phyloP scores from a whole-genome alignment of 1,284 basidiomycete species.

The Ustilago shanxiensis region DNA sequence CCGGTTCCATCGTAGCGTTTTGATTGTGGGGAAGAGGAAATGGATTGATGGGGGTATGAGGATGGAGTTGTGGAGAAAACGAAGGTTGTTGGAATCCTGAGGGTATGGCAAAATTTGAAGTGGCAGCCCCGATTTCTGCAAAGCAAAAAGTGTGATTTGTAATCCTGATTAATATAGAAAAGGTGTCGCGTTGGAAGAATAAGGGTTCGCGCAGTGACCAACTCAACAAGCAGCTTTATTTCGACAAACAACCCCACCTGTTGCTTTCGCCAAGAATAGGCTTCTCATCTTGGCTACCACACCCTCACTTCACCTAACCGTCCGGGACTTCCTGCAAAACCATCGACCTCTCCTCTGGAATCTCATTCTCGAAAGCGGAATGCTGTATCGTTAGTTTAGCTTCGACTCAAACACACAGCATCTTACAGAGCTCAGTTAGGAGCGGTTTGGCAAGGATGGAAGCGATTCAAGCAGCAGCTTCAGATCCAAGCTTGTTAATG shows the following conservation, averaged over 20 bases:
- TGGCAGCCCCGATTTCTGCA: slow-evolving; percentile 6
- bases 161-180: slow-evolving; percentile 20
- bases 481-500: slow-evolving; percentile 33
- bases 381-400: not conserved
- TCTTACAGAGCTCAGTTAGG: not conserved
- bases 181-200: not conserved
- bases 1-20: slow-evolving; percentile 34
- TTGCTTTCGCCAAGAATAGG: too few relatives aligned
- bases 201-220: not conserved
- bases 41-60: too few relatives aligned
- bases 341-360: too few relatives aligned
- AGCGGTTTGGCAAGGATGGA: too few relatives aligned
- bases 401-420: slow-evolving; percentile 2
- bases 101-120: slow-evolving; percentile 3
- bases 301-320: too few relatives aligned
- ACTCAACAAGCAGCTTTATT: too few relatives aligned
- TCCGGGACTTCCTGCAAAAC: too few relatives aligned
- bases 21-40: not conserved
- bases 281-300: too few relatives aligned
- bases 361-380: not conserved
- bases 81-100: not conserved
- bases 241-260: too few relatives aligned
- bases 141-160: slow-evolving; percentile 20
- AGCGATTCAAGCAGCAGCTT: not conserved
- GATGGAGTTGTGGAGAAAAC: not conserved